A percentile compares a stretch with the other conserved stretches of the same genome.
Evolutionary conservation across 495 filamentous ascomycete genomes (phyloP).

Genomic region (Aspergillus indologenus): DNA sequence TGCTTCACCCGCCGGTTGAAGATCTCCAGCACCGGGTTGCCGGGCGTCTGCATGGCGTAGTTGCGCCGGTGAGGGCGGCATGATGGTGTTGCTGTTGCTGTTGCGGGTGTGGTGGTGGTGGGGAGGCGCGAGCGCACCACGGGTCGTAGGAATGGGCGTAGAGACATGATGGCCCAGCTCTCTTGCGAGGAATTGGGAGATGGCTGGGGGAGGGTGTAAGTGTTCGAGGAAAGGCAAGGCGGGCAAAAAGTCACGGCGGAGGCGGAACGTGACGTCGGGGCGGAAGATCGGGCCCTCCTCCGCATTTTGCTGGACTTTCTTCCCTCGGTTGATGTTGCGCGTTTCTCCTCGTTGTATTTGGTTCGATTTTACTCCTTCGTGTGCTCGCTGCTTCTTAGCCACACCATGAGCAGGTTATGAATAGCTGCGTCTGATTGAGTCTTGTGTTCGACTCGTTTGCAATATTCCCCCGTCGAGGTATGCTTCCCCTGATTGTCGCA

Average conservation of each 20-base stretch:
- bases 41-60: slow-evolving; percentile 75
- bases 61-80: slow-evolving; percentile 34
- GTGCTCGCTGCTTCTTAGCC: no score
- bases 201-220: no score
- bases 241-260: slow-evolving; percentile 1
- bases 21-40: slow-evolving; percentile 75
- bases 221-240: neutral
- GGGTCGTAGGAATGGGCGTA: neutral
- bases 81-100: neutral
- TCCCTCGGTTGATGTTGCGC: neutral
- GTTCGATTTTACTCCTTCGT: no score
- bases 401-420: neutral
- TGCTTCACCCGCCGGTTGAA: slow-evolving; percentile 88
- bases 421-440: neutral
- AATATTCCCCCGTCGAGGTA: no score
- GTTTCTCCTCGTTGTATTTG: no score
- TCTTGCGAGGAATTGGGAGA: neutral
- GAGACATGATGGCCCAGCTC: neutral
- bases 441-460: no score
- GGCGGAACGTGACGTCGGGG: slow-evolving; percentile 4
- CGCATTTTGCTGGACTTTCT: neutral
- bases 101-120: slow-evolving; percentile 28
- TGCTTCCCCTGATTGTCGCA: neutral
- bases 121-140: slow-evolving; percentile 25
- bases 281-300: neutral